Evolutionary conservation across 1,284 basidiomycete species (phyloP), one percentile per base, ranked within the genome.

Genomic region (Austropuccinia psidii): DNA sequence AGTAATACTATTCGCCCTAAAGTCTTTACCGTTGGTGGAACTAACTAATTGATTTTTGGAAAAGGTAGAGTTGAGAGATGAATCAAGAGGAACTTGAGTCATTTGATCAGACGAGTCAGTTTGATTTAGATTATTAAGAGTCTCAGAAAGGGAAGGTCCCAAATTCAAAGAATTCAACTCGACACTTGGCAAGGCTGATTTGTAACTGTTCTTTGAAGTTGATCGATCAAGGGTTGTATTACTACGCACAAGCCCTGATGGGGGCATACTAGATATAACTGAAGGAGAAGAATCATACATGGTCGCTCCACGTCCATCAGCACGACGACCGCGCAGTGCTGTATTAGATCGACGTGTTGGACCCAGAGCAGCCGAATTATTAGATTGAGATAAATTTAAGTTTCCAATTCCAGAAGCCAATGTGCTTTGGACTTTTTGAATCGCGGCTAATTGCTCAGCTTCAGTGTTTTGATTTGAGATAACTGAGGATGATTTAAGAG

Each of bases 231-330:
- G 37, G 37, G 52, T 35, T 9, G 45, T 52, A 11, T 33, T 37
- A 13, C 45, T 21, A n/a, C 62, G 62, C 8, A 52, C 47, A 21
- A 52, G 47, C 6, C 29, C 21, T 17, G 41, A 39, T 15, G 61
- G 24, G 6, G 11, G 11, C n/a, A 29, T 8, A 19, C 33, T 11
- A 24, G 33, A 21, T n/a, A n/a, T n/a, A 7, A 35, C 33, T 4
- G 31, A n/a, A 1, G 45, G 54, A 4, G 68, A 61, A 33, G 33
- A 35, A 61, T 72, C 68, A 39, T 72, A 72, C 55, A 72, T 72
- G 4, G 68, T 72, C 31, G 24, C 43, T 1, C 68, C 57, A 13
- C 68, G 55, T 9, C 57, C 68, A 29, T 72, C 68, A 3, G 19
- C 45, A 24, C 68, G 39, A 15, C 68, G 55, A 15, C 68, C 68